Evolutionary conservation across 495 filamentous ascomycete species (phyloP), one percentile per base, ranked within the genome.

Genomic region (Xylona heveae): DNA sequence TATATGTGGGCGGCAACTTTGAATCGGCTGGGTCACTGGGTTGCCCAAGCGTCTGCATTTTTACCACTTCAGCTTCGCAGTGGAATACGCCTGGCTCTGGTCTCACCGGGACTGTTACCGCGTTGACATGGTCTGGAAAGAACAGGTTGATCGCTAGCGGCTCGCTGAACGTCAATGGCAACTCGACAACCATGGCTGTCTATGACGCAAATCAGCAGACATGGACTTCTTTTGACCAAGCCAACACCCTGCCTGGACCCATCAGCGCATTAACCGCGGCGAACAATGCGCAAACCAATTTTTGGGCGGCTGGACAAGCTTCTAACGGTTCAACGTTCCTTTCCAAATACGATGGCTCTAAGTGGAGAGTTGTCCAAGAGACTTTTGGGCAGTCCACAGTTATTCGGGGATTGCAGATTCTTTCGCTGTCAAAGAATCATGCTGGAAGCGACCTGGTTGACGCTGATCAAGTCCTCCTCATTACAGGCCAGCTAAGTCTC

Each of bases 1-100:
- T 99, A 20, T 99, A 79, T 48, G 71, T 95, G 19, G 88, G 73
- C 10, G 88, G 88, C 19, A 67, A 61, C 18, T 97, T 95, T 42
- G 57, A 65, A 2, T 59, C 61, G 6, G 90, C 83, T 19, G 90
- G 88, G n/a, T 69, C 74, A 6, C 62, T 94, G 15, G 68, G 59
- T 24, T 99, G 88, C 45, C 64, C 71, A 1, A 68, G 66, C 26
- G 66, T 99, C 14, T 99, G 88, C 53, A 58, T 74, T 35, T 85
- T 73, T 49, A 70, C 73, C 42, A 66, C 70, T 10, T 44, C 57
- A 2, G 56, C 52, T 5, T 64, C 59, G 4, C 74, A 83, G 41
- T 99, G 83, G 84, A 71, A 61, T 41, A 64, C 73, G 31, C 74
- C 81, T 21, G 80, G 78, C 2, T 61, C 59, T 14, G 70, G 64